Evolutionary conservation across 805 yeast genomes (phyloP), one percentile per base, ranked within the genome.

Genomic region (Yarrowia alimentaria): DNA sequence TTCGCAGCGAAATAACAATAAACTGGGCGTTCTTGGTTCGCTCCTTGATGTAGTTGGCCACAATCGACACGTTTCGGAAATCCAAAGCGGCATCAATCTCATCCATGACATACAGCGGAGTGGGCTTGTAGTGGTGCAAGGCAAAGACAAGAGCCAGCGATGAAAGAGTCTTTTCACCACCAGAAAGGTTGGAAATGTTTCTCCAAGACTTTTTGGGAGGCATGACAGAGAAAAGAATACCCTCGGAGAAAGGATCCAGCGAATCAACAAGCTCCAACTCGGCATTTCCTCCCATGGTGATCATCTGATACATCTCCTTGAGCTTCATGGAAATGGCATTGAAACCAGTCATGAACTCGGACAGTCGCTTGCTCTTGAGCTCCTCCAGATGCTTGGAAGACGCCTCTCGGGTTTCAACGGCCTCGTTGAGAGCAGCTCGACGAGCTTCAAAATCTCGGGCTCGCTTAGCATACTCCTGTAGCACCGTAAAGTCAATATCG

Each of bases 271-370:
- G 74, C 65, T 93, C 99, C 26, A 93, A 73, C 65, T 93, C 99
- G 0, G 99, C 99, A 70, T 91, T 93, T 25, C 99, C 99, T 20
- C 99, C 99, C 94, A 91, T 89, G 1, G 99, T 93, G 55, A 93
- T 93, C 94, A 93, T 86, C 62, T 90, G 95, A 61, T 93, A 93
- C 98, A 93, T 90, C 60, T 88, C 96, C 64, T 91, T 93, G 57
- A 93, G 75, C 6, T 95, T 85, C 64, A 81, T 72, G 1, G 97
- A 88, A 21, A 93, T 93, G 16, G 80, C 75, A 57, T 81, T 78
- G 69, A 94, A 93, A 0, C 99, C 99, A 55, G 78, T 79, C 95
- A 89, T 89, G 62, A 93, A 93, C 65, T 93, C 97, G 55, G 82
- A 89, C 50, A 85, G 72, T 49, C 98, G 72, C 54, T 75, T 79